These are phyloP conservation scores for Dalbergia oliveri DNA, from an alignment of 306 rosid genomes.

Conservation along the genomic window DNA sequence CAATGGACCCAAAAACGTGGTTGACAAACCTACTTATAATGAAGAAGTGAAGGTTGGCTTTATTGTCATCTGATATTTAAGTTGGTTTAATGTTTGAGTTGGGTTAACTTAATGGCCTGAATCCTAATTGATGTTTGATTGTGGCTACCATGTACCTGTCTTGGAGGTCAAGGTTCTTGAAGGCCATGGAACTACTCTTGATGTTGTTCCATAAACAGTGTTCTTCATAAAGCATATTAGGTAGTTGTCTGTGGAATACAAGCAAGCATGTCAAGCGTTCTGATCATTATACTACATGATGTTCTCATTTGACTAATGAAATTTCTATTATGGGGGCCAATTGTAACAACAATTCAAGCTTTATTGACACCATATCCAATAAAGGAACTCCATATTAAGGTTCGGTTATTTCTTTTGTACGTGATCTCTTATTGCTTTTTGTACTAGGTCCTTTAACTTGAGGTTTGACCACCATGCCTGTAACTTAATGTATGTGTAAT, in stretches of 20 bases:
- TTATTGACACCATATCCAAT: slow-evolving; percentile 95
- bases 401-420: slow-evolving; percentile 41
- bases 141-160: slow-evolving; percentile 80
- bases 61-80: slow-evolving; percentile 29
- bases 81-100: slow-evolving; percentile 40
- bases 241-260: slow-evolving; percentile 98
- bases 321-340: slow-evolving; percentile 71
- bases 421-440: slow-evolving; percentile 3
- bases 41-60: slow-evolving; percentile 85
- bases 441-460: not conserved
- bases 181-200: slow-evolving; percentile 98
- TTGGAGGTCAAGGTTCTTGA: slow-evolving; percentile 97
- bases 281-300: slow-evolving; percentile 2
- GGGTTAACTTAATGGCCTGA: slow-evolving; percentile 50
- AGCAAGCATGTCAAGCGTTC: slow-evolving; percentile 55
- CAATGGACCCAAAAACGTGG: slow-evolving; percentile 96
- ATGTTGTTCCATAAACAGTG: slow-evolving; percentile 94
- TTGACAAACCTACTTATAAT: slow-evolving; percentile 82
- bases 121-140: slow-evolving; percentile 29
- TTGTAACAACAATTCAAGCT: slow-evolving; percentile 90
- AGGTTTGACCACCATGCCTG: not conserved
- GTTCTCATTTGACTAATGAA: slow-evolving; percentile 14
- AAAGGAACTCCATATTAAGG: slow-evolving; percentile 98
- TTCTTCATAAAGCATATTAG: slow-evolving; percentile 97
- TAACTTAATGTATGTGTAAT: too few species aligned